Evolutionary conservation across 345 rosid species (phyloP).

Genomic region (Linum usitatissimum): DNA sequence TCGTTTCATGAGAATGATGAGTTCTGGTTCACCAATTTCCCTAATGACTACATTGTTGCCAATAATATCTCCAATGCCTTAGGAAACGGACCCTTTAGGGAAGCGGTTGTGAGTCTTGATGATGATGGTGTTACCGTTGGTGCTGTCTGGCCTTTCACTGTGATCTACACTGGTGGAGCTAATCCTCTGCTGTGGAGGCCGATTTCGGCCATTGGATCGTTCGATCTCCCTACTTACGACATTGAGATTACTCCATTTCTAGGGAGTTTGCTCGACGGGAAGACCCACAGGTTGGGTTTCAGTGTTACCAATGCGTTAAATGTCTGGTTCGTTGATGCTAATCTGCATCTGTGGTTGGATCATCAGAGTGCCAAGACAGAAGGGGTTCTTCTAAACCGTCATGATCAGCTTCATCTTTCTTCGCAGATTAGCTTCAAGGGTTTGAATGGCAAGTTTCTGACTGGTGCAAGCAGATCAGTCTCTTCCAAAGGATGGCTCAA

Average conservation of each 20-base stretch:
- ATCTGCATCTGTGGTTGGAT: constrained; percentile 87
- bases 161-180: constrained; percentile 73
- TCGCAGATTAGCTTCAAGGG: not conserved
- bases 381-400: constrained; percentile 46
- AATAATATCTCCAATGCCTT: constrained; percentile 35
- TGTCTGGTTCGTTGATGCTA: constrained; percentile 77
- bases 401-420: constrained; percentile 11
- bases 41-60: constrained; percentile 52
- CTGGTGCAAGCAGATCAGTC: not conserved
- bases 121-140: constrained; percentile 52
- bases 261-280: constrained; percentile 58
- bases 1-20: constrained; percentile 92
- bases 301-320: constrained; percentile 68
- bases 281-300: constrained; percentile 47
- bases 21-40: constrained; percentile 68
- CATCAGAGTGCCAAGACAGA: constrained; percentile 29
- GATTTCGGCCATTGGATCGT: constrained; percentile 64
- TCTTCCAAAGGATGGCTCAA: not conserved
- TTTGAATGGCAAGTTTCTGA: not conserved
- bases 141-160: constrained; percentile 83
- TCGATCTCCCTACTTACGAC: constrained; percentile 74
- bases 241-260: constrained; percentile 66
- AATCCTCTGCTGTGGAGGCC: constrained; percentile 87
- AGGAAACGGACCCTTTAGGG: constrained; percentile 92
- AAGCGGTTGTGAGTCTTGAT: constrained; percentile 66